Evolutionary conservation across 495 filamentous ascomycete species (phyloP).

Genomic region (Delitschia confertaspora): DNA sequence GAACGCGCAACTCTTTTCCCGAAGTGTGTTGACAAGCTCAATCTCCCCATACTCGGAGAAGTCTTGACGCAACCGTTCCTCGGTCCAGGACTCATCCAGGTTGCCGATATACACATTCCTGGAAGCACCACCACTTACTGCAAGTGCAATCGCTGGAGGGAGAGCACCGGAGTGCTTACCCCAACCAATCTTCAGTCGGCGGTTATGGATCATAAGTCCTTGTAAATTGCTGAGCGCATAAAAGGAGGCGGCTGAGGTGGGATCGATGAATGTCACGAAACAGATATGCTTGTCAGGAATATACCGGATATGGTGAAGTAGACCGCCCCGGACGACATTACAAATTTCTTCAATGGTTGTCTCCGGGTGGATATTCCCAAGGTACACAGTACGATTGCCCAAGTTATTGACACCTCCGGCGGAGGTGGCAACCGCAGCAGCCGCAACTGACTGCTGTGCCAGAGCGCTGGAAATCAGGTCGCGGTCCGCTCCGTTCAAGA

Average conservation of each 20-base stretch:
- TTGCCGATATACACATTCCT: slow-evolving; percentile 98
- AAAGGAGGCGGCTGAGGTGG: slow-evolving; percentile 94
- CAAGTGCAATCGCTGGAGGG: slow-evolving; percentile 89
- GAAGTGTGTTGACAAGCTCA: slow-evolving; percentile 89
- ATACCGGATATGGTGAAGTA: slow-evolving; percentile 92
- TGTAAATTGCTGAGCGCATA: slow-evolving; percentile 95
- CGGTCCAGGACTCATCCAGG: slow-evolving; percentile 91
- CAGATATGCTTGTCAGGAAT: slow-evolving; percentile 99
- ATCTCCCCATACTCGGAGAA: slow-evolving; percentile 98
- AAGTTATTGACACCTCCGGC: slow-evolving; percentile 95
- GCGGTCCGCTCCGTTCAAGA: slow-evolving; percentile 88
- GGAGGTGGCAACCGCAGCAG: slow-evolving; percentile 90
- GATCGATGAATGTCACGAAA: slow-evolving; percentile 99
- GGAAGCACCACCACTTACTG: slow-evolving; percentile 90
- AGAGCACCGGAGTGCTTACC: slow-evolving; percentile 97
- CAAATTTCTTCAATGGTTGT: slow-evolving; percentile 94
- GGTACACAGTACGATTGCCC: slow-evolving; percentile 93
- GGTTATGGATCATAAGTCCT: slow-evolving; percentile 98
- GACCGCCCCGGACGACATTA: slow-evolving; percentile 35
- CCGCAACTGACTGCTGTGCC: slow-evolving; percentile 94
- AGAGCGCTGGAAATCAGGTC: slow-evolving; percentile 93
- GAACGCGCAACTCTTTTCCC: slow-evolving; percentile 98
- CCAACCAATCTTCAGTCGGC: slow-evolving; percentile 96
- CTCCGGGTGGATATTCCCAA: slow-evolving; percentile 97
- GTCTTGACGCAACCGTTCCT: slow-evolving; percentile 90